A percentile compares a stretch with the other conserved stretches of the same genome.
Conservation (phyloP, 768 basidiomycete species). For the Macrolepiota dolichaula region DNA sequence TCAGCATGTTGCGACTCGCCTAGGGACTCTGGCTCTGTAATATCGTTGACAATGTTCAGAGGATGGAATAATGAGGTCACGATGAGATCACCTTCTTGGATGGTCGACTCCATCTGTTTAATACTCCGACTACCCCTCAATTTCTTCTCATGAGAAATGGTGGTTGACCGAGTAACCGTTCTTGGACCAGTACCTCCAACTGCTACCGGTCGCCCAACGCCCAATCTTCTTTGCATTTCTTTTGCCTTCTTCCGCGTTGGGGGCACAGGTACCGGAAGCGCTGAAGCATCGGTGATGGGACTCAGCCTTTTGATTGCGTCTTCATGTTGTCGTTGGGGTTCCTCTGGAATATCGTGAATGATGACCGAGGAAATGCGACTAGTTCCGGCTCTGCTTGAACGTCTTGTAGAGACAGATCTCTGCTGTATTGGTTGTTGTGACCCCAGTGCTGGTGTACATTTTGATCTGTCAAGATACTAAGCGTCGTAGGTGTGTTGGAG, state of each 20-base stretch:
- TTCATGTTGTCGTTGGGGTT: conserved; percentile 17
- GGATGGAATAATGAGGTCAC: not conserved
- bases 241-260: conserved; percentile 62
- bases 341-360: conserved; percentile 48
- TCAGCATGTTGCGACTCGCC: not conserved
- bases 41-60: conserved; percentile 6
- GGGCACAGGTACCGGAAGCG: conserved; percentile 19
- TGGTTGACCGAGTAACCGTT: conserved; percentile 56
- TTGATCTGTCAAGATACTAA: conserved; percentile 18
- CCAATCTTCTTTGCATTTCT: conserved; percentile 65
- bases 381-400: conserved; percentile 34
- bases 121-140: conserved; percentile 47
- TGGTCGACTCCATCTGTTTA: conserved; percentile 53
- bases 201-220: conserved; percentile 65
- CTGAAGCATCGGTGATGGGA: not conserved
- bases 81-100: conserved; percentile 49
- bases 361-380: conserved; percentile 44
- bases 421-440: conserved; percentile 27
- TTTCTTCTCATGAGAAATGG: conserved; percentile 45
- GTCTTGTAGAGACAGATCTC: conserved; percentile 31
- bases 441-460: conserved; percentile 19
- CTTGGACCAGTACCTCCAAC: conserved; percentile 70
- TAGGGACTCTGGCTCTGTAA: conserved; percentile 20
- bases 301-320: not conserved
- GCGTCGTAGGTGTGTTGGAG: not conserved